Evolutionary conservation across 1,284 basidiomycete genomes (phyloP), one percentile per base, ranked within the genome.

Genomic region (Malassezia pachydermatis): DNA sequence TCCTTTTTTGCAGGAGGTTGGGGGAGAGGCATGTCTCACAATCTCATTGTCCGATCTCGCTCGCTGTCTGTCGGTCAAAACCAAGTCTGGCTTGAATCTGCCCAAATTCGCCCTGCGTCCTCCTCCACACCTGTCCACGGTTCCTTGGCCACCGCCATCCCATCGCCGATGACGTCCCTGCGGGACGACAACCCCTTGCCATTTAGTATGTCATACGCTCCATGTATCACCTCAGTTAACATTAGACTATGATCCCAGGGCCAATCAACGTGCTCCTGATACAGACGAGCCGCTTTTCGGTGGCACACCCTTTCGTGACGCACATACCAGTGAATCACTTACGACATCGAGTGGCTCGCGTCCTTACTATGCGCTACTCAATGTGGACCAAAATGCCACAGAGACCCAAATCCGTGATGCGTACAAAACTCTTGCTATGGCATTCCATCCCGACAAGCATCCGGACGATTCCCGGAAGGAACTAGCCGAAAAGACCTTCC

Each of bases 391-490:
- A 41, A 76, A 77, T 24, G 84, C 84, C 0, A 78, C 81, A 2
- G 77, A 79, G 41, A 73, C 75, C 45, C 81, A 84, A 59, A 81
- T 86, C 56, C 78, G 82, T 42, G 84, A 86, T 51, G 77, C 81
- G 37, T 83, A 86, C 67, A 76, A 78, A 41, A 72, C 79, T 9
- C 70, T 86, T 22, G 86, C 84, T 1, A 76, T 86, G n/a, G 72
- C 82, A n/a, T 84, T 86, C 50, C 85, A 88, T 60, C 86, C 86
- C 3, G 86, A 88, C 76, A 86, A 83, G 64, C 84, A 87, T 55
- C 76, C 74, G n/a, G 78, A 80, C 59, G 76, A 79, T 43, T 64
- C 72, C 4, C 73, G 77, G 50, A 82, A 80, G 67, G 76, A 74
- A 29, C 76, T 78, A 1, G 84, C 85, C 2, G 78, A 79, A 22